These are phyloP conservation scores for Gossypium longicalyx DNA, from an alignment of 345 rosid genomes.

Conservation along the genomic window DNA sequence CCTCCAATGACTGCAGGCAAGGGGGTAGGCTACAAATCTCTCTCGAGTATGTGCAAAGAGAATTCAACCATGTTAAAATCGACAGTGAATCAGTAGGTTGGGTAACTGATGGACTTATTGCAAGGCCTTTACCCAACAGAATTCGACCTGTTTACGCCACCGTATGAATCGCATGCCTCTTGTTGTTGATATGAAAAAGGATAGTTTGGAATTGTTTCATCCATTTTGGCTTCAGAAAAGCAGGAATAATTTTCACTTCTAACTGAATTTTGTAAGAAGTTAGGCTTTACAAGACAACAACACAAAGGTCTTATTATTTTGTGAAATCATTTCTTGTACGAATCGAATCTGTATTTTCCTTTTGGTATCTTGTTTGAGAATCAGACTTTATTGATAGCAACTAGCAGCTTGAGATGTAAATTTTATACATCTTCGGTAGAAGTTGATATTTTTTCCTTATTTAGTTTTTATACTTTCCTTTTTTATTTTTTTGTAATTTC, in stretches of 20 bases:
- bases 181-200: not conserved
- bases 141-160: slow-evolving; percentile 34
- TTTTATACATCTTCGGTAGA: not conserved
- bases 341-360: not conserved
- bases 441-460: not conserved
- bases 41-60: slow-evolving; percentile 74
- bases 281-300: not conserved
- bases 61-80: slow-evolving; percentile 69
- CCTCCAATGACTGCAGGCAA: slow-evolving; percentile 54
- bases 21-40: slow-evolving; percentile 82
- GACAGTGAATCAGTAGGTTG: slow-evolving; percentile 77
- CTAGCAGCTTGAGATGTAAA: not conserved
- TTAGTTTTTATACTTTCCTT: no score
- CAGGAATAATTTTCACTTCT: not conserved
- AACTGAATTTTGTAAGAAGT: not conserved
- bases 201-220: not conserved
- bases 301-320: not conserved
- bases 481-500: no score
- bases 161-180: slow-evolving; percentile 19
- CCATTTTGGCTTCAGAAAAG: not conserved
- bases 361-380: not conserved
- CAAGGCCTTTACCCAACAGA: slow-evolving; percentile 76
- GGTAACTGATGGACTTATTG: slow-evolving; percentile 79
- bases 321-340: not conserved
- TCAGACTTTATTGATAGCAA: not conserved